Evolutionary conservation across 2,329 filamentous ascomycete genomes (phyloP), one percentile per base, ranked within the genome.

Genomic region (Ambrosiella beaveri): DNA sequence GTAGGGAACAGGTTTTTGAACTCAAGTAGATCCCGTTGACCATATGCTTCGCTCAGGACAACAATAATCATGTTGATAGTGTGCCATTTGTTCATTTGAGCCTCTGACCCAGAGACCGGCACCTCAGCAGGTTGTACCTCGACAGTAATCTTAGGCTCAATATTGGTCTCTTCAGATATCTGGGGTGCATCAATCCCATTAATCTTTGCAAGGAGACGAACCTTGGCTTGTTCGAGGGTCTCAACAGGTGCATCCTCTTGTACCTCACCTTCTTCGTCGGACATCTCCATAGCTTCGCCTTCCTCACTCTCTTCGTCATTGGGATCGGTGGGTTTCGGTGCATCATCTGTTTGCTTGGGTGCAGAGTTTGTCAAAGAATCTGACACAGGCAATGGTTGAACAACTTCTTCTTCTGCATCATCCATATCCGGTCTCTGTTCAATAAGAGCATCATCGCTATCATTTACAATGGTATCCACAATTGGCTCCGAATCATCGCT

Each of bases 1-100:
- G 71, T 70, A 19, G 74, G 70, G 64, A 81, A 82, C 3, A 78
- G 78, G 61, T 84, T 79, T 59, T 88, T 79, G 62, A 84, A 86
- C 64, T 86, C 81, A 54, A 96, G 76, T 62, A 96, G 70, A 69
- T 97, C 91, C 63, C 84, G 77, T 70, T 97, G 91, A 1, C 91
- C 89, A 70, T 90, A 97, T 63, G 86, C 81, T 70, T 95, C 89
- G 64, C 88, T 90, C 53, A 86, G 84, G 40, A 96, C 77, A 0
- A 87, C 93, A 63, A 96, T 74, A 57, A 96, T 87, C 88, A 95
- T 95, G 70, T 94, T 90, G 39, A 96, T 74, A 45, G 88, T 89
- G n/a, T 82, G 84, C 36, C 79, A 75, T 72, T 75, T 75, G 66
- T 77, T 80, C 64, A 73, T 69, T 44, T 70, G 71, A 44, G 66